Percentiles rank a stretch among this genome's conserved stretches.
These are phyloP conservation scores for Pseudonectria buxi DNA, from an alignment of 2,329 filamentous ascomycete species.

Conservation along the genomic window DNA sequence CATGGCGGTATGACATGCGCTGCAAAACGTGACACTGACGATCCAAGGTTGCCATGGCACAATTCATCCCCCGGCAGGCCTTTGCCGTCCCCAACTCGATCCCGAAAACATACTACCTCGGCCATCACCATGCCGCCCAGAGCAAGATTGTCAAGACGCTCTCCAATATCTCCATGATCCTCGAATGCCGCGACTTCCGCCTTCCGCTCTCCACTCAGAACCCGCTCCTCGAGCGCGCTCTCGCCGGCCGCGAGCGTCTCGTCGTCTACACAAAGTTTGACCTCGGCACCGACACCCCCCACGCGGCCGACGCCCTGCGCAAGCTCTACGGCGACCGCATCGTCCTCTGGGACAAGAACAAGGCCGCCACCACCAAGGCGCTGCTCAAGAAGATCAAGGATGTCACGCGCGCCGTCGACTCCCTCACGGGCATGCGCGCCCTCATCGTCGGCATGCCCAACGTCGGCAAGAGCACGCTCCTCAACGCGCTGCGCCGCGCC, in stretches of 20 bases:
- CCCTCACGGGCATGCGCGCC: slow-evolving; percentile 73
- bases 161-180: slow-evolving; percentile 73
- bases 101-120: slow-evolving; percentile 86
- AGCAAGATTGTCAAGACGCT: slow-evolving; percentile 79
- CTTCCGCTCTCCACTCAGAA: slow-evolving; percentile 87
- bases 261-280: slow-evolving; percentile 91
- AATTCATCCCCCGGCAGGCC: slow-evolving; percentile 64
- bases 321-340: slow-evolving; percentile 28
- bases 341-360: slow-evolving; percentile 40
- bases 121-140: slow-evolving; percentile 74
- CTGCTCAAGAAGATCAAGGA: slow-evolving; percentile 34
- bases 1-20: slow-evolving; percentile 5
- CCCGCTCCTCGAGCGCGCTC: slow-evolving; percentile 73
- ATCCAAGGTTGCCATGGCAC: slow-evolving; percentile 18
- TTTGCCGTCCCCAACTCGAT: slow-evolving; percentile 71
- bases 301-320: slow-evolving; percentile 22
- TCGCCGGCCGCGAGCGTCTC: slow-evolving; percentile 67
- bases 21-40: background rate
- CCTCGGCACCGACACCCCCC: slow-evolving; percentile 44
- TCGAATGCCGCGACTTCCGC: slow-evolving; percentile 92
- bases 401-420: slow-evolving; percentile 32
- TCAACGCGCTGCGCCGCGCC: slow-evolving; percentile 71
- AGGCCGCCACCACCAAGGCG: slow-evolving; percentile 24
- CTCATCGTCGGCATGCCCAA: slow-evolving; percentile 97
- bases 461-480: slow-evolving; percentile 89